Base-by-base conservation (phyloP, 345 rosid species). In the Pistacia vera region DNA sequence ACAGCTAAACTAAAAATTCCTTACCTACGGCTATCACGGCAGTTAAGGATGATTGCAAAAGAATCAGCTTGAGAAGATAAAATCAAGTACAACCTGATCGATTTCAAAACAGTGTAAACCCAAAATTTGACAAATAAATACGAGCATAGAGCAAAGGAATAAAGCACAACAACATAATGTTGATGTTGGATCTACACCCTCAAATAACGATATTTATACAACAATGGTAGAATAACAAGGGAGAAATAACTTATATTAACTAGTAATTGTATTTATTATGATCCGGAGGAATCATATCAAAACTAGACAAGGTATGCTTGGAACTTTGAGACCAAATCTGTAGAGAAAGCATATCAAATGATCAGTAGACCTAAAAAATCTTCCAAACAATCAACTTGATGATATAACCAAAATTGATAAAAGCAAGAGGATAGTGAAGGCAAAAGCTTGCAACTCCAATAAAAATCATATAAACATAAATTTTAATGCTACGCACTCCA, bases 321-420 rank as follows among this genome's bases (percentile, higher is more conserved):
- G 84, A 56, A 85, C 83, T 65, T 82, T 75, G 85, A 85, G 83
- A 67, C 88, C 85, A 28, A 82, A 87, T 79, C 97, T 95, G 91
- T 78, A 75, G 33, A 80, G 79, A 79, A 85, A 51, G 30, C 22
- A 38, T 3, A 38, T 5, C 81, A 51, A 74, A 54, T 38, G 20
- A 62, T 75, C 68, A 77, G 46, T 11, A 30, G 38, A 67, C 28
- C 16, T 49, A 59, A 59, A 36, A n/a, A 48, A 41, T 55, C 62
- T 63, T 66, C 63, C 13, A 48, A 60, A 76, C 20, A 62, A 63
- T 16, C 54, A 75, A 44, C 66, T 58, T 33, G 52, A 28, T 63
- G 10, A 33, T n/a, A 57, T 78, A 64, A 58, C 60, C 4, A 8
- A 38, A 38, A 38, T 7, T 38, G 44, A 38, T 38, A 8, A 74